Evolutionary conservation across 2,329 filamentous ascomycete genomes (phyloP), one percentile per base, ranked within the genome.

Genomic region (Leptographium lundbergii): DNA sequence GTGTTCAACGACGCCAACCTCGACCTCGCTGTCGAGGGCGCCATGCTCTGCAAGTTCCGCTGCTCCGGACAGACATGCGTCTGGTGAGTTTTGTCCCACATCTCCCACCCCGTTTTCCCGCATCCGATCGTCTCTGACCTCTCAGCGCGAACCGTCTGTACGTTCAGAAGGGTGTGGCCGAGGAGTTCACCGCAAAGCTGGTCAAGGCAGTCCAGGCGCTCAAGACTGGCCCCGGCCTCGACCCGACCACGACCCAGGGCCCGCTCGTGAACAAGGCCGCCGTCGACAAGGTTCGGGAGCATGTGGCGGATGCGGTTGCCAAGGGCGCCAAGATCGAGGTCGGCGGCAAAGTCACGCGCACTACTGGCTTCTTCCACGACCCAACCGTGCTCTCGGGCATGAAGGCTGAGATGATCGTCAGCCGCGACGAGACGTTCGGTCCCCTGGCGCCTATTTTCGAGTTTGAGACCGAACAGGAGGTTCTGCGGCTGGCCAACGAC

Each of bases 361-460:
- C 34, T 0, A 85, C 86, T 4, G 69, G 75, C 10, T 87, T 87
- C 69, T 90, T 88, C 74, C 88, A 81, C 72, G 77, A 85, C 61
- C 84, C 84, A 0, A 89, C 87, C 0, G 82, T 89, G 24, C 78
- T 90, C 59, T 79, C 82, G n/a, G 82, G 82, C 17, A 59, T 65
- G 6, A 63, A 61, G 6, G 4, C 59, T 9, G 61, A 62, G 7
- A 66, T 65, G 62, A 19, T 29, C 2, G 56, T 67, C 2, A 56
- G 29, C 36, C 39, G 27, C 0, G 63, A 65, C 14, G 66, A 67
- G 57, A 63, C 61, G 17, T 67, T 66, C 47, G 66, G 63, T 6
- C 65, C 65, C 10, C 50, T 64, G 9, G 65, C 62, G 1, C 50
- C 61, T 1, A 57, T 64, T 9, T 61, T 65, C 9, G 42, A 58